phyloP scores from a whole-genome alignment of 2,329 filamentous ascomycete species.

The Colletotrichum lupini region DNA sequence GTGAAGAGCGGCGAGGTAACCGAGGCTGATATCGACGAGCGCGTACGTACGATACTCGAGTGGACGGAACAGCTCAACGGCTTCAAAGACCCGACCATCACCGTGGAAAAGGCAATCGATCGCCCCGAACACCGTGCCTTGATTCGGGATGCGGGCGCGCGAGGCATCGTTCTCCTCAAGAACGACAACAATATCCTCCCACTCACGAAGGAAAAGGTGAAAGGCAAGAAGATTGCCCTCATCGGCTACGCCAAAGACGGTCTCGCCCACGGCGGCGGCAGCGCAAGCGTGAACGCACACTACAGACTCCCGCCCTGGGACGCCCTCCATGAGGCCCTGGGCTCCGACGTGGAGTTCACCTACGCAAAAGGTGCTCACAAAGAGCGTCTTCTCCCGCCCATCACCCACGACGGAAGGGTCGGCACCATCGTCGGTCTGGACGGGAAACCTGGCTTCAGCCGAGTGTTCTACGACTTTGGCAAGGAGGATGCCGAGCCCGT shows the following conservation, averaged over 20 bases:
- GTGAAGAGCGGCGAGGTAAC: slow-evolving; percentile 39
- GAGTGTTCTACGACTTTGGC: slow-evolving; percentile 43
- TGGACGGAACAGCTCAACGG: slow-evolving; percentile 43
- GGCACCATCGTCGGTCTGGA: slow-evolving; percentile 45
- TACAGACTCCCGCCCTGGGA: slow-evolving; percentile 65
- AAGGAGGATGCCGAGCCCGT: slow-evolving; percentile 39
- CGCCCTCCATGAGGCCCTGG: slow-evolving; percentile 64
- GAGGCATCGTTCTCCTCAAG: slow-evolving; percentile 79
- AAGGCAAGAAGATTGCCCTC: slow-evolving; percentile 49
- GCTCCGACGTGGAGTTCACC: slow-evolving; percentile 61
- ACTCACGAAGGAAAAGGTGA: slow-evolving; percentile 57
- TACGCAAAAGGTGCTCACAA: slow-evolving; percentile 41
- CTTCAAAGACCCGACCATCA: slow-evolving; percentile 47
- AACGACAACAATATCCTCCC: slow-evolving; percentile 70
- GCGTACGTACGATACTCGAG: slow-evolving; percentile 46
- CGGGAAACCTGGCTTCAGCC: slow-evolving; percentile 46
- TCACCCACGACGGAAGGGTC: slow-evolving; percentile 36
- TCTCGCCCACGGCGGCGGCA: slow-evolving; percentile 50
- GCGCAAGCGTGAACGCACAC: slow-evolving; percentile 51
- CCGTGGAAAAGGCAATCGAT: slow-evolving; percentile 46
- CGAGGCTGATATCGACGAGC: slow-evolving; percentile 34
- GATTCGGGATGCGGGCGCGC: slow-evolving; percentile 63
- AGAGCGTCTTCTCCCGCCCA: slow-evolving; percentile 38
- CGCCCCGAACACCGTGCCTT: slow-evolving; percentile 66
- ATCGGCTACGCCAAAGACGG: slow-evolving; percentile 50